Conservation (phyloP, 495 filamentous ascomycete genomes). For the Podospora bellae-mahoneyi region DNA sequence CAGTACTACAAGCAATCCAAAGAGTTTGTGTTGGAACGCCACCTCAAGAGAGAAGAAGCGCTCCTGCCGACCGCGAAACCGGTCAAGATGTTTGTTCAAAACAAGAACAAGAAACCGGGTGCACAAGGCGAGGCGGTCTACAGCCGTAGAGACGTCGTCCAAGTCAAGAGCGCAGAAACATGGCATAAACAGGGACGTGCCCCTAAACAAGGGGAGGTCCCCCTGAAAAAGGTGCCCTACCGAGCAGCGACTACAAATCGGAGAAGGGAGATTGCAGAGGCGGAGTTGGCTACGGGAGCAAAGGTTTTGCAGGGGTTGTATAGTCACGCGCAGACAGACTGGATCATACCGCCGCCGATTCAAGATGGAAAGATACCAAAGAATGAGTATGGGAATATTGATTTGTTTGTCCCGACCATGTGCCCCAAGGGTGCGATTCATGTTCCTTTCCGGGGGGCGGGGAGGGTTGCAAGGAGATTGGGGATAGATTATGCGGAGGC, state of each 20-base stretch:
- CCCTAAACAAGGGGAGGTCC: slow-evolving; percentile 62
- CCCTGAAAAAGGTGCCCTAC: slow-evolving; percentile 83
- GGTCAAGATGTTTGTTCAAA: slow-evolving; percentile 62
- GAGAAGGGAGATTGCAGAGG: slow-evolving; percentile 85
- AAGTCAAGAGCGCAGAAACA: slow-evolving; percentile 87
- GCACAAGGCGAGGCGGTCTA: slow-evolving; percentile 76
- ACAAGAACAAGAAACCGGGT: slow-evolving; percentile 59
- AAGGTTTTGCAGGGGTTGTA: slow-evolving; percentile 87
- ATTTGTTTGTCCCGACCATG: slow-evolving; percentile 92
- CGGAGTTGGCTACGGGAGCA: slow-evolving; percentile 68
- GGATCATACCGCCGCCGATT: slow-evolving; percentile 85
- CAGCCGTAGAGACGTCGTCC: slow-evolving; percentile 70
- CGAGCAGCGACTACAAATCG: slow-evolving; percentile 85
- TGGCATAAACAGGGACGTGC: slow-evolving; percentile 96
- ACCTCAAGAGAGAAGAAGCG: slow-evolving; percentile 91
- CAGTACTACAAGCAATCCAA: slow-evolving; percentile 83
- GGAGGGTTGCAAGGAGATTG: slow-evolving; percentile 75
- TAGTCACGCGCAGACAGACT: slow-evolving; percentile 81
- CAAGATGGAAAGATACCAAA: slow-evolving; percentile 82
- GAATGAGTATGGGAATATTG: slow-evolving; percentile 95
- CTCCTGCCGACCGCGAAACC: slow-evolving; percentile 63
- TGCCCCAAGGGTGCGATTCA: slow-evolving; percentile 83
- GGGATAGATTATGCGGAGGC: slow-evolving; percentile 90
- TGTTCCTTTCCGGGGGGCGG: slow-evolving; percentile 71
- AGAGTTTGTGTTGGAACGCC: slow-evolving; percentile 80